phyloP scores from a whole-genome alignment of 1,284 basidiomycete genomes.

The Cystobasidium sp. region DNA sequence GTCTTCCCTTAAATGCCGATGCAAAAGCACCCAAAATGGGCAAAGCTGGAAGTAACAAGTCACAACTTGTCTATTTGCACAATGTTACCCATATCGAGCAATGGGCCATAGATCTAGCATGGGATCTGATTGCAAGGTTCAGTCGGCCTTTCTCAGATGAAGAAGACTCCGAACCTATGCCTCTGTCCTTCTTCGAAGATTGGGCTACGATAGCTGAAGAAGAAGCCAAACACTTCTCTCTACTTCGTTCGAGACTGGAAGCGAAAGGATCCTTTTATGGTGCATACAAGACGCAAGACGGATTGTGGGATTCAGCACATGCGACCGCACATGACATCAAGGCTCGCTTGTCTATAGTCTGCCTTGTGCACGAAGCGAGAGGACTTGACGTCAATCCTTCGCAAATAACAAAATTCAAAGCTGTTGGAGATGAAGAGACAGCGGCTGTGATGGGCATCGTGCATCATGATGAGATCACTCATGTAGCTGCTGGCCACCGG shows the following conservation, averaged over 20 bases:
- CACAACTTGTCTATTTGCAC: conserved; percentile 66
- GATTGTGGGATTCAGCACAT: conserved; percentile 68
- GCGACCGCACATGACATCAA: conserved; percentile 73
- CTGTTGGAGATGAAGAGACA: conserved; percentile 71
- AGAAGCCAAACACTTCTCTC: conserved; percentile 72
- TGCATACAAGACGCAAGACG: conserved; percentile 57
- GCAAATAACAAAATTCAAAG: conserved; percentile 76
- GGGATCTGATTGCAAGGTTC: conserved; percentile 51
- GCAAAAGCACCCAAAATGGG: conserved; percentile 69
- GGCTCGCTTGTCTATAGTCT: conserved; percentile 81
- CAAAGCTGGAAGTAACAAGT: conserved; percentile 65
- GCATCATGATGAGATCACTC: conserved; percentile 80
- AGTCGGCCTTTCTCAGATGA: conserved; percentile 38
- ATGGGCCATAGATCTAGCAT: conserved; percentile 68
- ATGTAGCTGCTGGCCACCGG: conserved; percentile 80
- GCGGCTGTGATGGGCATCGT: conserved; percentile 75
- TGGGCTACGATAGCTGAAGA: conserved; percentile 68
- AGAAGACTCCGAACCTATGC: conserved; percentile 47
- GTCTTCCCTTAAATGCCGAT: conserved; percentile 63
- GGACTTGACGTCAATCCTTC: conserved; percentile 84
- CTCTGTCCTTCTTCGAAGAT: conserved; percentile 55
- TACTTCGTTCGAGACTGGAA: conserved; percentile 58
- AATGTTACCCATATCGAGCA: conserved; percentile 88
- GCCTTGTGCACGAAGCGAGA: conserved; percentile 84
- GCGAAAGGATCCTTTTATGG: conserved; percentile 77